These are phyloP conservation scores for Apophysomyces trapeziformis DNA, from an alignment of 371 early-diverging fungal genomes.

Conservation along the genomic window DNA sequence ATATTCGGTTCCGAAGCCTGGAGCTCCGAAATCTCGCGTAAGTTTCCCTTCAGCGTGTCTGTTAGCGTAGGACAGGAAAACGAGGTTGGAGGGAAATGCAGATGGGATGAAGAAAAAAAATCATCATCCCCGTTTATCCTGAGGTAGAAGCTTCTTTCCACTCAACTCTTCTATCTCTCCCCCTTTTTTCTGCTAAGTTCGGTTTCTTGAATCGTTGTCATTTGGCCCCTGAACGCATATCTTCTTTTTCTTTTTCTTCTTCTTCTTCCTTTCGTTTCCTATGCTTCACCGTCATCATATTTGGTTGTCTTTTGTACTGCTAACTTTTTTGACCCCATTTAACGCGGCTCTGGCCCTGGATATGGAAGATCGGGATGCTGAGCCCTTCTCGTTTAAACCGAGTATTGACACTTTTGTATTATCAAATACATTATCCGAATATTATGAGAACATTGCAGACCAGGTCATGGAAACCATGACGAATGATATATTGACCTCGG, in stretches of 20 bases:
- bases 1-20: background rate
- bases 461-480: constrained; percentile 43
- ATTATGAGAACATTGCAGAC: constrained; percentile 51
- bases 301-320: constrained; percentile 3
- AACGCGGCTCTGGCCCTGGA: background rate
- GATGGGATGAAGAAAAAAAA: background rate
- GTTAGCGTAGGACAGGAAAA: no score
- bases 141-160: background rate
- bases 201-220: background rate
- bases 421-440: constrained; percentile 40
- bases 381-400: background rate
- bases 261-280: background rate
- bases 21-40: background rate
- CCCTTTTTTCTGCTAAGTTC: background rate
- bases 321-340: background rate
- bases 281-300: background rate
- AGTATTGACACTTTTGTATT: constrained; percentile 14
- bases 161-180: background rate
- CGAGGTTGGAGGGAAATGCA: background rate
- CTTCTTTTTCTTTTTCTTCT: background rate
- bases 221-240: background rate
- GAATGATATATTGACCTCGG: constrained; percentile 32
- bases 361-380: background rate
- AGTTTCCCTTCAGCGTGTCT: no score
- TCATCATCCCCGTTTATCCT: background rate